Evolutionary conservation across 805 yeast genomes (phyloP), one percentile per base, ranked within the genome.

Genomic region (Yarrowia sp.): DNA sequence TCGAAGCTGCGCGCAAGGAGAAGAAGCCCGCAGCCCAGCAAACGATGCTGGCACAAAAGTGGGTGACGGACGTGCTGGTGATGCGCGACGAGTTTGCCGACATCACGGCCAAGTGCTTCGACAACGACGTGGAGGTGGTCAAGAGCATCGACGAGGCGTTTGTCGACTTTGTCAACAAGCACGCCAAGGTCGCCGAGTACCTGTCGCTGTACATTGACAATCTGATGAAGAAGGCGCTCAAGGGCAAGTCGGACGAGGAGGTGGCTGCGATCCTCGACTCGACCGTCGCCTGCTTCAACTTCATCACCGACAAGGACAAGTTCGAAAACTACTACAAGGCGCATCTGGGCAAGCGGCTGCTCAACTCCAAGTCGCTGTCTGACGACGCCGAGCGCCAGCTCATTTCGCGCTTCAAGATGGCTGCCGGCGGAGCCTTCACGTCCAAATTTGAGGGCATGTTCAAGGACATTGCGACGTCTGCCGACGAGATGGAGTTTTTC

Each of bases 401-500:
- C 71, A 84, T 91, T 19, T 77, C 84, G 1, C 84, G 83, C 67
- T 75, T 91, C 36, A 83, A 86, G 66, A 85, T 83, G 66, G 96
- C 89, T 69, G 80, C 88, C 68, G 97, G 97, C 0, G 80, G 88
- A 2, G 81, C 90, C 0, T 87, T 89, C 61, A 84, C 96, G 0
- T 82, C 88, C 3, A 87, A 87, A 67, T 77, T 92, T 31, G 91
- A 90, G 69, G 90, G 89, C 42, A 92, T 92, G 97, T 84, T 90
- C 66, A 81, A 86, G 68, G 97, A 92, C 69, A 84, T 90, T 47
- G 81, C 81, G 63, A 66, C 79, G 0, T 86, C 91, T 0, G 75
- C 74, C 46, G 87, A 81, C 25, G 68, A 78, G 27, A 75, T 80
- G 42, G 59, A 68, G 12, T 80, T 75, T 35, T 83, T 80, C 70